Conservation (phyloP, 805 yeast genomes). For the Yarrowia hollandica region DNA sequence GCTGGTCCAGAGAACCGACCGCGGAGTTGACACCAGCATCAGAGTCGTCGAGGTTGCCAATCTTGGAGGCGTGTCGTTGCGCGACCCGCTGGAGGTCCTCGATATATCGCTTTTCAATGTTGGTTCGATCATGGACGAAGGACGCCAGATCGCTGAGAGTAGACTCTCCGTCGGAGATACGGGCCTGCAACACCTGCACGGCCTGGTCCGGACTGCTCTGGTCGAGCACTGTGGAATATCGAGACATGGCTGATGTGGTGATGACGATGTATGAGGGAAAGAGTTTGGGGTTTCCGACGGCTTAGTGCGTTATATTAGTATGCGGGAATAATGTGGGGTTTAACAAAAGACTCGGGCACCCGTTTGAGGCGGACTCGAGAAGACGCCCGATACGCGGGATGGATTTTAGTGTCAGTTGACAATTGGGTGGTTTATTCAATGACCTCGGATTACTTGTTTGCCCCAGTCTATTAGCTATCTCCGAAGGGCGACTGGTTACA, state of each 20-base stretch:
- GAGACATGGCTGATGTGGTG: conserved; percentile 1
- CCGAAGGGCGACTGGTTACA: background rate
- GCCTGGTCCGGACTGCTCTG: conserved; percentile 16
- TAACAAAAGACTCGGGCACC: too few relatives aligned
- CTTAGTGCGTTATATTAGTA: conserved; percentile 18
- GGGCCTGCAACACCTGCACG: conserved; percentile 4
- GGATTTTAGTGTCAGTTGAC: too few relatives aligned
- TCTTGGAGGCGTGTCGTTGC: background rate
- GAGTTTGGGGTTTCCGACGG: conserved; percentile 7
- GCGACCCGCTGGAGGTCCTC: conserved; percentile 26
- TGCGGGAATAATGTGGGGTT: conserved; percentile 27
- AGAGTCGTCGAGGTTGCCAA: conserved; percentile 2
- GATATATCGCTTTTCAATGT: conserved; percentile 10
- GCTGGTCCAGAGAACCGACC: background rate
- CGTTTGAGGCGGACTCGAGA: too few relatives aligned
- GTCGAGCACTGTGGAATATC: conserved; percentile 13
- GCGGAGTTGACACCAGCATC: conserved; percentile 11
- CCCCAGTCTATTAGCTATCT: conserved; percentile 7
- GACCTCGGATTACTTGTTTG: too few relatives aligned
- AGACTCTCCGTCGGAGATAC: conserved; percentile 1
- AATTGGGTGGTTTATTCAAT: too few relatives aligned
- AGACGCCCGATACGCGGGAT: too few relatives aligned
- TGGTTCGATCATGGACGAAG: conserved; percentile 24
- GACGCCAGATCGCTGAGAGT: conserved; percentile 8
- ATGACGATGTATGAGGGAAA: conserved; percentile 7